Conservation (phyloP, 2,329 filamentous ascomycete species). For the Aspergillus terreus region DNA sequence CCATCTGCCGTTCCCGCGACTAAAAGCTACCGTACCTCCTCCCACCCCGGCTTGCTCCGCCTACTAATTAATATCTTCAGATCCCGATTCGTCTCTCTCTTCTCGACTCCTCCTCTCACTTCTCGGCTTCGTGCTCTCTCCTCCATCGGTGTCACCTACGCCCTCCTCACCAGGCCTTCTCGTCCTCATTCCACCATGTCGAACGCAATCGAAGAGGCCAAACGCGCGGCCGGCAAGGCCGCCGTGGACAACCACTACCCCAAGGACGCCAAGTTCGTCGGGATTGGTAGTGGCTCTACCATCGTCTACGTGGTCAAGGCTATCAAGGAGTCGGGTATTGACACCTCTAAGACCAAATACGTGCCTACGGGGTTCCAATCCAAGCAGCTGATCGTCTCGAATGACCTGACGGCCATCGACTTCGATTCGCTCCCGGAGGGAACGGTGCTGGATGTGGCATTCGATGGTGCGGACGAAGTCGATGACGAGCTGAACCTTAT, state of each 20-base stretch:
- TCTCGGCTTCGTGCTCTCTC: conserved; percentile 3
- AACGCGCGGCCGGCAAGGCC: conserved; percentile 55
- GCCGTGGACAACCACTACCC: conserved; percentile 61
- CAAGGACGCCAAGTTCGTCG: conserved; percentile 54
- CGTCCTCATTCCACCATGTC: conserved; percentile 30
- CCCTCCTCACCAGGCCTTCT: conserved; percentile 1
- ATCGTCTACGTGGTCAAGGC: conserved; percentile 67
- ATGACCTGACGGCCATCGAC: conserved; percentile 71
- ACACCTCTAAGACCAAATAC: conserved; percentile 66
- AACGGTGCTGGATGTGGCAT: conserved; percentile 75
- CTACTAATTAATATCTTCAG: background rate
- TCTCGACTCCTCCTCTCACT: background rate
- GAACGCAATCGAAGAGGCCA: conserved; percentile 53
- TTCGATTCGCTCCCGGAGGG: conserved; percentile 69
- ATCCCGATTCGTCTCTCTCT: conserved; percentile 1
- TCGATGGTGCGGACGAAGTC: conserved; percentile 96
- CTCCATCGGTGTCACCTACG: conserved; percentile 1
- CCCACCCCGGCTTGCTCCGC: background rate
- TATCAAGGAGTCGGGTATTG: conserved; percentile 49
- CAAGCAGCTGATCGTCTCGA: conserved; percentile 76
- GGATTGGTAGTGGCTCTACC: conserved; percentile 63
- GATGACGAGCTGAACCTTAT: conserved; percentile 94
- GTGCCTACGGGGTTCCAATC: conserved; percentile 91
- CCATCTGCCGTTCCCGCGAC: background rate
- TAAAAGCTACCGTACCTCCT: conserved; percentile 2